A percentile compares a stretch with the other conserved stretches of the same genome.
Conservation (phyloP, 164 flowering plant genomes). For the Umbellularia californica region DNA sequence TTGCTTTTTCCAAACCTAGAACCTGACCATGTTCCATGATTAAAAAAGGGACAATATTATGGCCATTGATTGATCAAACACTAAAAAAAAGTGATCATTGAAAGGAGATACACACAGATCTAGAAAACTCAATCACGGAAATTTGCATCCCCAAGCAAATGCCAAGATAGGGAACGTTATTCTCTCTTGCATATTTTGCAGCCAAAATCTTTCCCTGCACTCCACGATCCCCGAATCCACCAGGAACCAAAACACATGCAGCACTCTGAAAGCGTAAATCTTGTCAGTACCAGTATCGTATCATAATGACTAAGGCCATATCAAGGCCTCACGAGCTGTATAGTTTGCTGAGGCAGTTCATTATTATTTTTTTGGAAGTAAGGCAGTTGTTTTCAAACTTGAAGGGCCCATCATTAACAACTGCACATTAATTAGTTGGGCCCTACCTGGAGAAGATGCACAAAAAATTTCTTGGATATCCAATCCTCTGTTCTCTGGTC, state of each 20-base stretch:
- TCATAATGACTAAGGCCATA: neutral
- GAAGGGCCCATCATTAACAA: neutral
- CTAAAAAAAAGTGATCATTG: neutral
- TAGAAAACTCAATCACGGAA: constrained; percentile 88
- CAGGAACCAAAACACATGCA: constrained; percentile 88
- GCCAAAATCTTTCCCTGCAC: constrained; percentile 92
- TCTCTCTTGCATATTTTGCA: constrained; percentile 96
- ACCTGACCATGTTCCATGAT: constrained; percentile 37
- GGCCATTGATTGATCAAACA: neutral
- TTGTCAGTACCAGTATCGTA: constrained; percentile 4
- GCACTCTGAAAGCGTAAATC: constrained; percentile 54
- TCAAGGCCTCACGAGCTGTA: no score
- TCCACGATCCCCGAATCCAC: constrained; percentile 99
- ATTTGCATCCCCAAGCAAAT: constrained; percentile 99
- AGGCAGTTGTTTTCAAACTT: no score
- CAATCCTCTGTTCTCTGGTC: neutral
- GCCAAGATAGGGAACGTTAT: constrained; percentile 86
- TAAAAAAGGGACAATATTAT: neutral
- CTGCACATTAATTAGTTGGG: neutral
- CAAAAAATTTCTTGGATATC: neutral
- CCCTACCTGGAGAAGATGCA: neutral
- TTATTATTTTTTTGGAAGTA: no score
- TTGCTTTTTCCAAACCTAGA: constrained; percentile 67
- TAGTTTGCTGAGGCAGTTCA: no score
- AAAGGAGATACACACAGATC: constrained; percentile 56